Percentiles rank a stretch among this genome's conserved stretches.
Evolutionary conservation across 768 basidiomycete genomes (phyloP).

Genomic region (Trametes gibbosa): DNA sequence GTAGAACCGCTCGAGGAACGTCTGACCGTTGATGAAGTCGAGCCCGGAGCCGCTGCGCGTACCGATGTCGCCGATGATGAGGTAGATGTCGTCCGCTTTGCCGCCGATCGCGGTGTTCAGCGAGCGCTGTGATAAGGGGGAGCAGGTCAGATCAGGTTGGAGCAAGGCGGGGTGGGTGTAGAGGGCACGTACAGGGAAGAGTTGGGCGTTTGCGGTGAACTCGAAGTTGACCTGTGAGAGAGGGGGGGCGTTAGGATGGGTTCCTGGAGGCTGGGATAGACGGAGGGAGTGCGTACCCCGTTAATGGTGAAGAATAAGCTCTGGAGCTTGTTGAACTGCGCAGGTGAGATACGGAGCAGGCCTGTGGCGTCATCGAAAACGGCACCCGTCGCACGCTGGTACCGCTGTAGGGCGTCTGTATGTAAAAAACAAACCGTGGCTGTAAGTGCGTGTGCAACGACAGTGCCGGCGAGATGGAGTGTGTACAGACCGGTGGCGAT

Average conservation of each 20-base stretch:
- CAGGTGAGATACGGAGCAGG: conserved; percentile 16
- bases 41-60: conserved; percentile 40
- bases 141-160: neutral
- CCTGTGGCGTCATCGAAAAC: conserved; percentile 13
- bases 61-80: conserved; percentile 39
- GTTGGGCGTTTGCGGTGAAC: conserved; percentile 32
- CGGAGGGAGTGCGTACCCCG: neutral
- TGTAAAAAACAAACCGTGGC: too few relatives aligned
- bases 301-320: conserved; percentile 21
- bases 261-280: neutral
- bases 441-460: neutral
- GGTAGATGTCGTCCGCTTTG: conserved; percentile 33
- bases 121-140: conserved; percentile 16
- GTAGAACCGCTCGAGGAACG: conserved; percentile 63
- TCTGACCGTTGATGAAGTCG: conserved; percentile 53
- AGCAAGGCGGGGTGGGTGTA: neutral
- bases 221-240: conserved; percentile 18
- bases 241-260: neutral
- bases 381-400: conserved; percentile 15
- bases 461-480: too few relatives aligned
- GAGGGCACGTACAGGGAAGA: conserved; percentile 27
- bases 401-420: conserved; percentile 23
- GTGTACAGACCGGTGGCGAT: conserved; percentile 28
- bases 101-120: conserved; percentile 46
- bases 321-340: conserved; percentile 18